Evolutionary conservation across 23 red algal species (phyloP).

Genomic region (Gracilaria gracilis): DNA sequence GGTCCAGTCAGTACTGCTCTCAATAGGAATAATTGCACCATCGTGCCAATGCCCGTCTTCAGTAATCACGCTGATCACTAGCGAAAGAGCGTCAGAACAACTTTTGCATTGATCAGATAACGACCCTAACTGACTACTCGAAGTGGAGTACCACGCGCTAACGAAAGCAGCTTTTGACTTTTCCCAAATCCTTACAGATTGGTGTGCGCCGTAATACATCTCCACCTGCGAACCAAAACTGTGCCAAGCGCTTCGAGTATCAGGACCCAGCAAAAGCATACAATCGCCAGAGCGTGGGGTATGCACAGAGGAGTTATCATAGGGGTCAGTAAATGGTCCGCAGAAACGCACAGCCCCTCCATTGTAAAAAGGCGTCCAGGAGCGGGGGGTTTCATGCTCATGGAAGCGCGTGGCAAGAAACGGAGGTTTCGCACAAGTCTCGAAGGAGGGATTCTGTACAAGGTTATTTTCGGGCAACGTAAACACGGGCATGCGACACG

Average conservation of each 20-base stretch:
- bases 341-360: conserved; percentile 57
- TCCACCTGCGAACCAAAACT: neutral
- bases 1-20: conserved; percentile 18
- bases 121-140: neutral
- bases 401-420: conserved; percentile 42
- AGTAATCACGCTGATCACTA: conserved; percentile 22
- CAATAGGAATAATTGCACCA: conserved; percentile 19
- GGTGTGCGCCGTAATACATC: conserved; percentile 6
- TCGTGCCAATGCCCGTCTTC: conserved; percentile 38
- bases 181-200: conserved; percentile 22
- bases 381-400: conserved; percentile 24
- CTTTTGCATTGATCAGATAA: neutral
- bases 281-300: conserved; percentile 31
- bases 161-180: neutral
- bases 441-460: conserved; percentile 55
- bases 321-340: conserved; percentile 21
- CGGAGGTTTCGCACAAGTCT: conserved; percentile 11
- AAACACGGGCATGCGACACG: neutral
- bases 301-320: neutral
- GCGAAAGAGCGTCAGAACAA: conserved; percentile 2
- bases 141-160: conserved; percentile 2
- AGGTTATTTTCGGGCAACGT: conserved; percentile 15
- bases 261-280: conserved; percentile 4
- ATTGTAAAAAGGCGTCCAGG: conserved; percentile 78
- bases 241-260: neutral